Evolutionary conservation across 1,284 basidiomycete genomes (phyloP), one percentile per base, ranked within the genome.

Genomic region (Tilletia horrida): DNA sequence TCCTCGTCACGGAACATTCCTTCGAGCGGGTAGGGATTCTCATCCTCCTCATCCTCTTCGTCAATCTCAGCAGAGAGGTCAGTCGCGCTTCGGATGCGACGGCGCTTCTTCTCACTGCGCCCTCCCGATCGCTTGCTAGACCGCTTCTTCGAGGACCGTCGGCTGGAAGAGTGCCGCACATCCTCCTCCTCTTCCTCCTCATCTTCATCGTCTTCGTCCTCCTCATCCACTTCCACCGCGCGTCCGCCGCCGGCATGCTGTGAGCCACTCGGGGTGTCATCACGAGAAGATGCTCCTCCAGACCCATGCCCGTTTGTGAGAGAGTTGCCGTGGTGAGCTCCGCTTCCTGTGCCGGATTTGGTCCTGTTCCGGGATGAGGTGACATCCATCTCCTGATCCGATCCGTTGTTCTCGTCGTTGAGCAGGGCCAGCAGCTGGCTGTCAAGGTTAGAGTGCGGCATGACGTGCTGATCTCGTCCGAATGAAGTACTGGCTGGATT

Each of bases 21-120:
- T 76, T 96, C 93, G 23, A 95, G 84, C 0, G 92, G 93, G 80
- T 92, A 97, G 3, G 89, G 89, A 74, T 91, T 90, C n/a, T 78
- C 40, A 47, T 67, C 63, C 21, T 70, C 63, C 27, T 65, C 44
- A 2, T 59, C 64, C 42, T 67, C 67, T 13, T 69, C 67, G 25
- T 67, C 66, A n/a, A 50, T 29, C n/a, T 55, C 69, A 8, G 27
- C 55, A 50, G 29, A 3, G 16, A 18, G 16, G 45, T 48, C 45
- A 6, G 45, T 18, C 45, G 45, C 45, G 18, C 21, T 23, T 48
- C 21, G 55, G 27, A 59, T 21, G 14, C 50, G 50, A 27, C 50
- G 50, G 27, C 50, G 50, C 55, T 59, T 59, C 29, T 40, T 59
- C 29, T 40, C 31, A 27, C 27, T 40, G 55, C 55, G 27, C 29